Evolutionary conservation across 352 stramenopile species (phyloP), one percentile per base, ranked within the genome.

Genomic region (Pythium biforme): DNA sequence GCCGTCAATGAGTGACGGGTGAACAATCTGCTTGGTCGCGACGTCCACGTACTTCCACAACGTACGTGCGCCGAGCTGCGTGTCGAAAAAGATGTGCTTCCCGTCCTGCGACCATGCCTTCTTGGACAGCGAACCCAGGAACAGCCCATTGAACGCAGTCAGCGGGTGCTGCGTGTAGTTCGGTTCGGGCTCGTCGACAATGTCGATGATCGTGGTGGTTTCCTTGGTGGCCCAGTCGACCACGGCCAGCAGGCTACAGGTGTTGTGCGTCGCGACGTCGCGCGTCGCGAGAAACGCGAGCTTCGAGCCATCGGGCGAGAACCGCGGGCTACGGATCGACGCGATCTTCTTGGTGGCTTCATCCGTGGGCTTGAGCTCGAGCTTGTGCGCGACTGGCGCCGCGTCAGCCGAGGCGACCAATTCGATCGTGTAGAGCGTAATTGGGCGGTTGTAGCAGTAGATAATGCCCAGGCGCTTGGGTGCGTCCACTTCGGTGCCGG

Each of bases 361-460:
- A 23, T 88, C 75, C 7, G 59, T 45, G 4, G 71, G 52, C 5
- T 72, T 50, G 31, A 87, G 22, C 4, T 75, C 60, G 29, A 90
- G 39, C 59, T 81, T 79, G n/a, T 67, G 64, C 14, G 76, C 77
- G 27, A 69, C 64, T 43, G 66, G 70, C 39, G 69, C 73, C 1
- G 58, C 45, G 23, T 31, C 39, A 10, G 8, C 79, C 55, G 1
- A 17, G 34, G 29, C 29, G 29, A 59, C 40, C 17, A 90, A 34
- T 7, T 68, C 59, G 3, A 84, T 61, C 31, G 81, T 70, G 54
- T 92, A 94, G 3, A 96, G 59, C 20, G 70, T 64, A 53, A 83
- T 88, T 0, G 81, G 81, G 12, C 88, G 78, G 62, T 95, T 94
- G 72, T 88, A 94, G 70, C 86, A 96, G 73, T 94, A 94, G 57